Evolutionary conservation across 768 basidiomycete genomes (phyloP), one percentile per base, ranked within the genome.

Genomic region (Boletus reticulatus): DNA sequence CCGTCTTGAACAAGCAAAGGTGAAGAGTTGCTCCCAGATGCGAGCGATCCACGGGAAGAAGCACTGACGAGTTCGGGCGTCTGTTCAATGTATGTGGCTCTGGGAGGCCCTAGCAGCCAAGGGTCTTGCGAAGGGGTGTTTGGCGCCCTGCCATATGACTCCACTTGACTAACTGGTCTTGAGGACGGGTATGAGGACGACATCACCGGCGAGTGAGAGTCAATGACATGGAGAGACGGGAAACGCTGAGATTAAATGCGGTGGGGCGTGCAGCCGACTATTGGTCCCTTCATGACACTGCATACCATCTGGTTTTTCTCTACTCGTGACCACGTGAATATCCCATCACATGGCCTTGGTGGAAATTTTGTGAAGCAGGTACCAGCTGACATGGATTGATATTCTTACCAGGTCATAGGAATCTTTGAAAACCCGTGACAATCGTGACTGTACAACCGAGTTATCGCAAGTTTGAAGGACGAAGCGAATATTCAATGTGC

Each of bases 1-100:
- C 64, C 62, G 22, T 47, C 10, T 22, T 50, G 63, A 43, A 55
- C 58, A 8, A 73, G 59, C 34, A 72, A 59, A 24, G 68, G 62
- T 0, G 67, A 62, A 10, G 60, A 44, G 8, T 72, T 67, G 19
- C 64, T 57, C 0, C 59, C 49, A 7, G 72, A 27, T 22, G 49
- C 48, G n/a, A 61, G 19, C 7, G 69, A 70, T 45, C 60, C 66
- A 9, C 56, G 68, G 6, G 64, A 62, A 36, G 62, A 66, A n/a
- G 43, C 32, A 17, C 50, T 57, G 31, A 51, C 32, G 11, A 54
- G 47, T 22, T 70, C 65, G 20, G 54, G 56, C 20, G 53, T 59
- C 34, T 67, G 58, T 6, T 58, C 67, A n/a, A 70, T 48, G 27
- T 64, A 72, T 7, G 64, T 70, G 24, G 59, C 64, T 46, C 68